Evolutionary conservation across 495 filamentous ascomycete species (phyloP), one percentile per base, ranked within the genome.

Genomic region (Podospora conica): DNA sequence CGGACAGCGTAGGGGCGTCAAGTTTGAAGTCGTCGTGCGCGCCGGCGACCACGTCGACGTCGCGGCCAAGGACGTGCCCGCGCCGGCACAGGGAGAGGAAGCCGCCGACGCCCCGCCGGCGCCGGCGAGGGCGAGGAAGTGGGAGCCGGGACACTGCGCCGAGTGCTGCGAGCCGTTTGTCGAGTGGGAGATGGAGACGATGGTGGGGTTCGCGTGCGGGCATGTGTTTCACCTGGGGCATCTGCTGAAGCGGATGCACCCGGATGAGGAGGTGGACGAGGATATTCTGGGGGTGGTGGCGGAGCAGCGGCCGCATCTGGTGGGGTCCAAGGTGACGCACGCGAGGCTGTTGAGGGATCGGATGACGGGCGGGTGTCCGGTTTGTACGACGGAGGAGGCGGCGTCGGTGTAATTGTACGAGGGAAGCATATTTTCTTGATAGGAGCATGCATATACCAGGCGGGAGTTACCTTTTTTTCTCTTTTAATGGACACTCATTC

Each of bases 201-300:
- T 98, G 9, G 84, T 98, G 9, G 93, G 91, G 29, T 98, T 97
- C 68, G 90, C 91, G 6, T 98, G 95, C 75, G 89, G 91, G 1
- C 93, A 98, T 71, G 84, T 93, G 29, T 98, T 93, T 77, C 95
- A 98, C 69, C 81, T 97, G 8, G 82, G 86, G 9, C 95, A 96
- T 71, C 77, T 98, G 15, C 83, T 91, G 1, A 78, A 77, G 67
- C 71, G 82, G 55, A 58, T 85, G 62, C 70, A 82, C 29, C 80
- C 80, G 0, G 79, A 76, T 0, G 64, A 79, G 57, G 56, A 66
- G 6, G 63, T 73, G 24, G 76, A 77, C 24, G 65, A 71, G 12
- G 69, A 70, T 8, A 15, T 68, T 21, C 12, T 71, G 20, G 65
- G 65, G 53, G 66, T 78, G 10, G 77, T 70, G 0, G 83, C 80